Evolutionary conservation across 2,329 filamentous ascomycete genomes (phyloP).

Genomic region (Pyricularia pennisetigena): DNA sequence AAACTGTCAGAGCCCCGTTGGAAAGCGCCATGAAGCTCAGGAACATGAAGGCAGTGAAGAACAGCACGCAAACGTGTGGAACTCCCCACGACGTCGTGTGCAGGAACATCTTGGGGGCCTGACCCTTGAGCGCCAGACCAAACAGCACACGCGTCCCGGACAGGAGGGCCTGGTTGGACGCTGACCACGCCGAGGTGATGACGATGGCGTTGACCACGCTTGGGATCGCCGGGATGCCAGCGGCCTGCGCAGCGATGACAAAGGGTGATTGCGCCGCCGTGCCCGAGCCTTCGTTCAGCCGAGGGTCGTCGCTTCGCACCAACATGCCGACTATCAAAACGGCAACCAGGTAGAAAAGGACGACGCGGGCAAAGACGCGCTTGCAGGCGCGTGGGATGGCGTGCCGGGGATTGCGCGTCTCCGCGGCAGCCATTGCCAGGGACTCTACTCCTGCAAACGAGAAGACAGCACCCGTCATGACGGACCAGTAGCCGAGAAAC

Average conservation of each 20-base stretch:
- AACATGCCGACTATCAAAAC: slow-evolving; percentile 61
- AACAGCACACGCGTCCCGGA: slow-evolving; percentile 50
- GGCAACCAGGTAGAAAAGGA: slow-evolving; percentile 55
- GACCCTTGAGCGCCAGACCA: slow-evolving; percentile 47
- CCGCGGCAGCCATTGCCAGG: slow-evolving; percentile 67
- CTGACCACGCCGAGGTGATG: slow-evolving; percentile 60
- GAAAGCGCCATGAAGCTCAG: slow-evolving; percentile 49
- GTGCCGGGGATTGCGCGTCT: slow-evolving; percentile 62
- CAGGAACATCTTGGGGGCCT: slow-evolving; percentile 47
- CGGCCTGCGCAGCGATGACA: slow-evolving; percentile 61
- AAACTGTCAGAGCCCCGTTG: slow-evolving; percentile 49
- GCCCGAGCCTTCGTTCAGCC: slow-evolving; percentile 38
- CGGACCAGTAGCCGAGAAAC: slow-evolving; percentile 61
- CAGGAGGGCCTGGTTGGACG: slow-evolving; percentile 56
- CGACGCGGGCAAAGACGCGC: slow-evolving; percentile 67
- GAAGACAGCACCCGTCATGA: slow-evolving; percentile 57
- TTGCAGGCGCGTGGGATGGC: slow-evolving; percentile 66
- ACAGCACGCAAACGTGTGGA: slow-evolving; percentile 47
- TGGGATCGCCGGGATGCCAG: slow-evolving; percentile 57
- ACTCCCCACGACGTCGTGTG: slow-evolving; percentile 39
- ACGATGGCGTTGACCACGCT: slow-evolving; percentile 70
- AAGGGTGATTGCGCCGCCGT: slow-evolving; percentile 48
- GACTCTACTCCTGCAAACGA: slow-evolving; percentile 65
- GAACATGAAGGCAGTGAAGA: slow-evolving; percentile 43
- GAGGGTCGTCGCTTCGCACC: slow-evolving; percentile 50